Conservation (phyloP, 2,329 filamentous ascomycete species). For the Exophiala sp. region DNA sequence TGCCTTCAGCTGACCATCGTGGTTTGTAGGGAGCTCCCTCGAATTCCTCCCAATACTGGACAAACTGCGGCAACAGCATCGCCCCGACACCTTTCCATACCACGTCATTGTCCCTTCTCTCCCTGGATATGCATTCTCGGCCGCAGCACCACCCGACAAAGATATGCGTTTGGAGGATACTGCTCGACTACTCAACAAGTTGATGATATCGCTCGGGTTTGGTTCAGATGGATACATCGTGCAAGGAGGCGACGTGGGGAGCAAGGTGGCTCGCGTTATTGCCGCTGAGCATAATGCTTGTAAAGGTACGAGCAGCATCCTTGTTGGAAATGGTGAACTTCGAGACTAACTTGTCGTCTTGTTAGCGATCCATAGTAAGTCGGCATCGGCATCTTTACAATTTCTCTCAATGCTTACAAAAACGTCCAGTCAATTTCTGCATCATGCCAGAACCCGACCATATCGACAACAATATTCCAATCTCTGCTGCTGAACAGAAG, state of each 20-base stretch:
- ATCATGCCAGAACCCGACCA: slow-evolving; percentile 2
- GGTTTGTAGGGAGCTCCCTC: slow-evolving; percentile 38
- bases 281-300: slow-evolving; percentile 30
- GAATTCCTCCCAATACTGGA: slow-evolving; percentile 55
- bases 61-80: slow-evolving; percentile 47
- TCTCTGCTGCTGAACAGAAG: slow-evolving; percentile 32
- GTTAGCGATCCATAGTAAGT: slow-evolving; percentile 10
- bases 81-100: slow-evolving; percentile 50
- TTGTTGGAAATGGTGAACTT: neutral
- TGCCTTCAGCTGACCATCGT: no score
- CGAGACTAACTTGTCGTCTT: neutral
- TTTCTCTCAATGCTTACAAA: neutral
- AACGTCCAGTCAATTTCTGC: neutral
- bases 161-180: slow-evolving; percentile 42
- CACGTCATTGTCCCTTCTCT: slow-evolving; percentile 56
- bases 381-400: neutral
- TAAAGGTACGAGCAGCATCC: slow-evolving; percentile 41
- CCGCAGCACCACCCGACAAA: slow-evolving; percentile 43
- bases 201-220: slow-evolving; percentile 55
- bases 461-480: neutral
- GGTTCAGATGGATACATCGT: slow-evolving; percentile 45
- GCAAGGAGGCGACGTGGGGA: slow-evolving; percentile 57
- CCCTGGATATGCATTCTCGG: slow-evolving; percentile 53
- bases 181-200: slow-evolving; percentile 46
- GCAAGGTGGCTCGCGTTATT: slow-evolving; percentile 42